Evolutionary conservation across 306 rosid genomes (phyloP), one percentile per base, ranked within the genome.

Genomic region (Castanopsis chinensis): DNA sequence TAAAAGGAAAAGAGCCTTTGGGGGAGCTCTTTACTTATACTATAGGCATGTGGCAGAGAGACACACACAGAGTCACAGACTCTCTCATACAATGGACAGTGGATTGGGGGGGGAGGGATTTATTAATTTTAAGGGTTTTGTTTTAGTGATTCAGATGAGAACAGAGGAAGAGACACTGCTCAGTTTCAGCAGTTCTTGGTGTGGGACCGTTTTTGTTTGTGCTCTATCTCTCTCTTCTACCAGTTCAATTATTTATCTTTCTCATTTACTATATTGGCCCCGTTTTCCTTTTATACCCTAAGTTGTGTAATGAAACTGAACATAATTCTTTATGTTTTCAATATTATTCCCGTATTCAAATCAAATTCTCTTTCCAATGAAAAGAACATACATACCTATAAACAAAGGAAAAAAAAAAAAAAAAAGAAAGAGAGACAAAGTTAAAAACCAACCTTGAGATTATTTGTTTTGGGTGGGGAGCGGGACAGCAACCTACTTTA

Each of bases 81-180:
- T 1, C 74, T 57, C 69, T 67, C 79, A 0, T 0, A 0, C 45
- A 7, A 11, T 1, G 41, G 20, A 75, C 27, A 7, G 53, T 25
- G 30, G 13, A 28, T 70, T 51, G 67, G 71, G 79, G n/a, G 23
- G 30, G 10, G 43, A 6, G 45, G 11, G 11, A 37, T 37, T 37
- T 37, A 37, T 37, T 37, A 37, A 37, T 49, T 56, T 49, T 75
- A 54, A 57, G 65, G 54, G 65, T 10, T 54, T 35, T 5, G 70
- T 17, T 20, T 23, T 78, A 73, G 69, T 35, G 59, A 23, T 43
- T 71, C 76, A 86, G 85, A 86, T 85, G 91, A 83, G 83, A 82
- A 85, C 94, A 74, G 60, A 69, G 79, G 89, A 88, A 84, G 90
- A 87, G 98, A 94, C 98, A 89, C 83, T 75, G 64, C 85, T 81